Evolutionary conservation across 148 eudicot genomes (phyloP).

Genomic region (Beta vulgaris): DNA sequence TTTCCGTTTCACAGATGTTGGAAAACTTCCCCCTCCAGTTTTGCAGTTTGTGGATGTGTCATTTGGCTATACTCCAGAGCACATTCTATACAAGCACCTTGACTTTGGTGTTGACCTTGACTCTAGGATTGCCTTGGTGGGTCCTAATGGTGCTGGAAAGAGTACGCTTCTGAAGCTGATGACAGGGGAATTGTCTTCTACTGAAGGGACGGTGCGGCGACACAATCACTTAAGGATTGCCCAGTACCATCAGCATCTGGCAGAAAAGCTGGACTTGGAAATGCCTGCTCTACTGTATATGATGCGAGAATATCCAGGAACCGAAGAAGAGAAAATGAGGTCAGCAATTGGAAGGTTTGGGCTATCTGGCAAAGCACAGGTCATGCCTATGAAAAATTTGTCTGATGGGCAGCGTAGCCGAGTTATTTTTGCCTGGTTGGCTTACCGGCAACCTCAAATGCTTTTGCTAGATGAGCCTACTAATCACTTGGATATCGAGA

Average conservation of each 20-base stretch:
- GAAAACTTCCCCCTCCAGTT: slow-evolving; percentile 97
- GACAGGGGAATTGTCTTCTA: slow-evolving; percentile 82
- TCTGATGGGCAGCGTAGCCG: slow-evolving; percentile 80
- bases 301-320: slow-evolving; percentile 86
- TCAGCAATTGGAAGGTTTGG: slow-evolving; percentile 93
- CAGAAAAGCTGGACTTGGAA: slow-evolving; percentile 83
- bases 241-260: slow-evolving; percentile 85
- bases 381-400: slow-evolving; percentile 86
- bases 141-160: slow-evolving; percentile 98
- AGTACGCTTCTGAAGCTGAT: slow-evolving; percentile 95
- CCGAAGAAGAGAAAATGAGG: slow-evolving; percentile 88
- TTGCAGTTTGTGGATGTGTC: slow-evolving; percentile 85
- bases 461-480: slow-evolving; percentile 89
- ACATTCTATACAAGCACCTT: slow-evolving; percentile 69
- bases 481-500: slow-evolving; percentile 93
- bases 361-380: slow-evolving; percentile 78
- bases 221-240: slow-evolving; percentile 92
- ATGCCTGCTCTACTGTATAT: slow-evolving; percentile 71
- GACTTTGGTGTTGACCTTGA: slow-evolving; percentile 96
- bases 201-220: slow-evolving; percentile 85
- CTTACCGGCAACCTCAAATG: slow-evolving; percentile 79
- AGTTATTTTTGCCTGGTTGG: slow-evolving; percentile 88
- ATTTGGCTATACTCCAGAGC: slow-evolving; percentile 87
- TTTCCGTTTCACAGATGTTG: slow-evolving; percentile 84
- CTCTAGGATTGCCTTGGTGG: slow-evolving; percentile 86